phyloP scores from a whole-genome alignment of 352 stramenopile genomes.

The Albugo candida region DNA sequence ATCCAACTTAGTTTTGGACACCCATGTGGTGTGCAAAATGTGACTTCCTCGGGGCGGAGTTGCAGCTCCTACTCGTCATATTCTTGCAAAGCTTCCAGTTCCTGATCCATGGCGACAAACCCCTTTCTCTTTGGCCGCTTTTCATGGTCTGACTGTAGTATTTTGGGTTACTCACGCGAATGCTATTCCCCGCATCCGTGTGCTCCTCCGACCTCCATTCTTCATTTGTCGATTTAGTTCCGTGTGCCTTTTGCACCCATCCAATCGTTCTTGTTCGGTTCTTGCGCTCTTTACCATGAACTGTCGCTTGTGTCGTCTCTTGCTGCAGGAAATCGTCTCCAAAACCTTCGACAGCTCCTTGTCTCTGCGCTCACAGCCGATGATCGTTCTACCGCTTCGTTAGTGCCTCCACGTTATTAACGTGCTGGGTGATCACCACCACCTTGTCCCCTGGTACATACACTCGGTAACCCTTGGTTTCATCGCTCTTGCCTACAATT shows the following conservation, averaged over 20 bases:
- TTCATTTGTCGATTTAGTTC: too few species aligned
- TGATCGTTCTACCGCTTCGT: background rate
- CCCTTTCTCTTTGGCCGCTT: background rate
- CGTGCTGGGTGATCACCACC: slow-evolving; percentile 6
- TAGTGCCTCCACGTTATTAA: slow-evolving; percentile 5
- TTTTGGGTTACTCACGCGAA: slow-evolving; percentile 2
- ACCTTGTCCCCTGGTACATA: slow-evolving; percentile 5
- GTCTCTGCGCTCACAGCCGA: background rate
- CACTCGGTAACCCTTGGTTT: slow-evolving; percentile 7
- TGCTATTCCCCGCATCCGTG: background rate
- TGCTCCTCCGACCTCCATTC: background rate
- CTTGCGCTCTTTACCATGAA: too few species aligned
- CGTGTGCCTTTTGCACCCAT: too few species aligned
- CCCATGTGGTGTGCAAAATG: slow-evolving; percentile 11
- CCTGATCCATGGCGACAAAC: background rate
- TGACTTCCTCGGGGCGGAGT: background rate
- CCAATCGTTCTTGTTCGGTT: too few species aligned
- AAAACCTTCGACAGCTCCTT: background rate
- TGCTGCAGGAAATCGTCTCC: too few species aligned
- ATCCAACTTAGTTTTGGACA: slow-evolving; percentile 13
- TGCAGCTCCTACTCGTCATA: slow-evolving; percentile 3
- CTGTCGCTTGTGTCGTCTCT: too few species aligned
- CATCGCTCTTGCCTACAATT: slow-evolving; percentile 3
- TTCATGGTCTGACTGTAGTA: slow-evolving; percentile 7
- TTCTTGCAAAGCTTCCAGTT: slow-evolving; percentile 4